A percentile compares a stretch with the other conserved stretches of the same genome.
Evolutionary conservation across 2,329 filamentous ascomycete species (phyloP).

Genomic region (Fusarium brevicatenulatum): DNA sequence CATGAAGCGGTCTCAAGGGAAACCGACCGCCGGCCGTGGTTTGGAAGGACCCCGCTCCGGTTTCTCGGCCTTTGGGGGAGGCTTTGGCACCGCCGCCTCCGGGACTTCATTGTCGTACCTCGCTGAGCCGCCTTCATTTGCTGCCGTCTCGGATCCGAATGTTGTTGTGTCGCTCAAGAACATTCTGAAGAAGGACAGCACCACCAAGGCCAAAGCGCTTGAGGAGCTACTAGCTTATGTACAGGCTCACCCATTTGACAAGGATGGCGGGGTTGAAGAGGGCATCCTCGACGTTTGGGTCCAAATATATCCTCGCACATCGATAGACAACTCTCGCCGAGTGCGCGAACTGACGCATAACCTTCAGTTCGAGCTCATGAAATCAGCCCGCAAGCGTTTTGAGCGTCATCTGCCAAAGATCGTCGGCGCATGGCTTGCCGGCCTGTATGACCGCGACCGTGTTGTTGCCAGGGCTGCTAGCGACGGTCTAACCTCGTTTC

Average conservation of each 20-base stretch:
- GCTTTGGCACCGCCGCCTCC: conserved; percentile 52
- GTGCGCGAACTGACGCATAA: conserved; percentile 88
- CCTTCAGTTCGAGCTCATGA: conserved; percentile 72
- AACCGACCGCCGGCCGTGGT: conserved; percentile 39
- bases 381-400: conserved; percentile 80
- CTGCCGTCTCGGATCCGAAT: conserved; percentile 79
- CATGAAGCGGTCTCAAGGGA: conserved; percentile 47
- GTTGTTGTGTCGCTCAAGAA: conserved; percentile 93
- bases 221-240: conserved; percentile 82
- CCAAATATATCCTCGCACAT: conserved; percentile 85
- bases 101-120: conserved; percentile 80
- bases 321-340: conserved; percentile 87
- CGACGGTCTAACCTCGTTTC: conserved; percentile 79
- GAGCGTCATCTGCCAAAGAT: conserved; percentile 80
- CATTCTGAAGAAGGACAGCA: conserved; percentile 89
- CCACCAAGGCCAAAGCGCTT: conserved; percentile 88
- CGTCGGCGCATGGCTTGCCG: conserved; percentile 90
- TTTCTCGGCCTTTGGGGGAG: conserved; percentile 41
- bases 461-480: conserved; percentile 79
- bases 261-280: conserved; percentile 76
- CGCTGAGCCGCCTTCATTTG: conserved; percentile 84
- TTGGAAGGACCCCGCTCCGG: conserved; percentile 43
- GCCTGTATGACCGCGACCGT: conserved; percentile 86
- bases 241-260: conserved; percentile 61
- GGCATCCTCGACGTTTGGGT: conserved; percentile 89